A percentile compares a stretch with the other conserved stretches of the same genome.
phyloP scores from a whole-genome alignment of 129 eudicot genomes.

The Artemisia annua region DNA sequence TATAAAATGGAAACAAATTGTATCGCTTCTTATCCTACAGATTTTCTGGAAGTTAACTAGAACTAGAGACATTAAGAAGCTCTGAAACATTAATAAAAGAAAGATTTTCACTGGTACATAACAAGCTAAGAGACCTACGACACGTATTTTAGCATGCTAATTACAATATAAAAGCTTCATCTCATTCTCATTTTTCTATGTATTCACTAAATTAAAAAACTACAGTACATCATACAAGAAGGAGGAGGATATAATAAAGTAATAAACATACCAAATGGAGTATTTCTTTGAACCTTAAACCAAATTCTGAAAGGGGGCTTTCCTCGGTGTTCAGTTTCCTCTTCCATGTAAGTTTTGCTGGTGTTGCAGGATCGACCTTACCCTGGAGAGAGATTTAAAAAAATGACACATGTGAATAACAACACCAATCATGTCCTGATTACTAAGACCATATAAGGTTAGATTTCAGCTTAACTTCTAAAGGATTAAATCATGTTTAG shows the following conservation, averaged over 20 bases:
- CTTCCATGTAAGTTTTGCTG: slow-evolving; percentile 73
- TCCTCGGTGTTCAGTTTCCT: slow-evolving; percentile 52
- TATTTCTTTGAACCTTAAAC: slow-evolving; percentile 48
- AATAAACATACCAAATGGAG: slow-evolving; percentile 54
- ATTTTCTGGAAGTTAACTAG: too few relatives aligned
- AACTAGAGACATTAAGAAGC: too few relatives aligned
- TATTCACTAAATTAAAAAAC: slow-evolving; percentile 3
- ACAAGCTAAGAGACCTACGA: not conserved
- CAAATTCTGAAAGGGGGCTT: slow-evolving; percentile 43
- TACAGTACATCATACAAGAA: slow-evolving; percentile 6
- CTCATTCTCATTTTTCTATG: slow-evolving; percentile 11
- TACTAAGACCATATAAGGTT: slow-evolving; percentile 7
- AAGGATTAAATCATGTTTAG: not conserved
- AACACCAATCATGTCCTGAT: slow-evolving; percentile 11
- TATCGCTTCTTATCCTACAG: too few relatives aligned
- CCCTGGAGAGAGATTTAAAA: slow-evolving; percentile 32
- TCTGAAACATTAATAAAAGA: not conserved
- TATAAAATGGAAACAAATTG: not conserved
- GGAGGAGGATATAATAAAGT: slow-evolving; percentile 17
- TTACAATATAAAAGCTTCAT: not conserved
- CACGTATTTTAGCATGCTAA: slow-evolving; percentile 11
- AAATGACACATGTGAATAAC: not conserved
- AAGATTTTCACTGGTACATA: not conserved
- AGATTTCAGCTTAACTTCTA: slow-evolving; percentile 11
- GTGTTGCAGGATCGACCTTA: slow-evolving; percentile 59